A percentile compares a stretch with the other conserved stretches of the same genome.
phyloP scores from a whole-genome alignment of 2,329 filamentous ascomycete genomes.

The Ophioceras dolichostomum region DNA sequence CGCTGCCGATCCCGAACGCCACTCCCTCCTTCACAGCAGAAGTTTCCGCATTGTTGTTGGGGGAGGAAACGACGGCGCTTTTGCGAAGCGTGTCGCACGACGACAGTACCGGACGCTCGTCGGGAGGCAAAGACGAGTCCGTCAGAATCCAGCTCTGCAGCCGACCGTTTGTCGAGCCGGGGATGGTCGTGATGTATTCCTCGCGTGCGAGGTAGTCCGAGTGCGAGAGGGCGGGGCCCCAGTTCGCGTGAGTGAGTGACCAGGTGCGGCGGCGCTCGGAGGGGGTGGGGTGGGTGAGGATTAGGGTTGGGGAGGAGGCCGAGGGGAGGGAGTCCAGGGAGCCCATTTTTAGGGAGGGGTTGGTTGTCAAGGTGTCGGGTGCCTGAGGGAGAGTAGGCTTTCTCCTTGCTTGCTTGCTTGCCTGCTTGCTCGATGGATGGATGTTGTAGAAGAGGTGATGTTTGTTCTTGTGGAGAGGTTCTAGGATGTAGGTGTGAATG shows the following conservation, averaged over 20 bases:
- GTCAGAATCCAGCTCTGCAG: constrained; percentile 55
- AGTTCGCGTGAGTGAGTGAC: constrained; percentile 40
- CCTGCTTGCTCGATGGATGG: too few relatives aligned
- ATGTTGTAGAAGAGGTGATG: too few relatives aligned
- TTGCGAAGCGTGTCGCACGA: constrained; percentile 55
- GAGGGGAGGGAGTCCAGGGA: constrained; percentile 19
- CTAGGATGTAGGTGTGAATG: too few relatives aligned
- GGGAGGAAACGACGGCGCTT: constrained; percentile 32
- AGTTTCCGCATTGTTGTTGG: constrained; percentile 15
- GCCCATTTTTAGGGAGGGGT: too few relatives aligned
- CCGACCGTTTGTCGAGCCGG: constrained; percentile 45
- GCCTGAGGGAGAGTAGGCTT: too few relatives aligned
- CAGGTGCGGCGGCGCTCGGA: constrained; percentile 43
- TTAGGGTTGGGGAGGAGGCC: constrained; percentile 22
- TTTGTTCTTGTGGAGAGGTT: too few relatives aligned
- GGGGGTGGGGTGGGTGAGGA: constrained; percentile 43
- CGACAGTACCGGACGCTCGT: constrained; percentile 42
- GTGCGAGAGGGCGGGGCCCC: constrained; percentile 44
- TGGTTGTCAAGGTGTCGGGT: too few relatives aligned
- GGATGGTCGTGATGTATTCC: constrained; percentile 40
- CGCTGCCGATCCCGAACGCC: constrained; percentile 66
- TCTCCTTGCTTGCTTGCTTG: too few relatives aligned
- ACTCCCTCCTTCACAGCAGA: constrained; percentile 32
- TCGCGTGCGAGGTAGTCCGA: constrained; percentile 49
- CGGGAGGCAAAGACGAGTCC: constrained; percentile 21